Evolutionary conservation across 148 eudicot genomes (phyloP).

Genomic region (Chenopodium suecicum): DNA sequence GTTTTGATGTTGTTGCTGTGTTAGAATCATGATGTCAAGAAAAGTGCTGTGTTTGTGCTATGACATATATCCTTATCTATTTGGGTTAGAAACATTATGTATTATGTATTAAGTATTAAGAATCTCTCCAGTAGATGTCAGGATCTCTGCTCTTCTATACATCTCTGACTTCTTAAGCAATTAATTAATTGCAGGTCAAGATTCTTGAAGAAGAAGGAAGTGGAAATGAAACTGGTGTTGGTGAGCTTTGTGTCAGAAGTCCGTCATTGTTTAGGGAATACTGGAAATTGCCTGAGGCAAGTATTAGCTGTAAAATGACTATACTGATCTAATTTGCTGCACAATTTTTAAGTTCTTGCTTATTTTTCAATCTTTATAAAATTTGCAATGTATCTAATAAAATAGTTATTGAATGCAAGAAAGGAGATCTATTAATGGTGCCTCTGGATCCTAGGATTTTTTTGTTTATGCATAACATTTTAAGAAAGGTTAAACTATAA

Average conservation of each 20-base stretch:
- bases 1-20: background rate
- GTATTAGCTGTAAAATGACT: background rate
- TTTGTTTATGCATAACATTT: too few relatives aligned
- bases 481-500: background rate
- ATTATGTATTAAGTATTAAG: background rate
- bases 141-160: slow-evolving; percentile 1
- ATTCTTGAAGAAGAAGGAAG: slow-evolving; percentile 65
- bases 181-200: slow-evolving; percentile 55
- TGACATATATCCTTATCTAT: background rate
- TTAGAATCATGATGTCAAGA: background rate
- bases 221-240: slow-evolving; percentile 53
- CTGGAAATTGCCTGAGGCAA: slow-evolving; percentile 92
- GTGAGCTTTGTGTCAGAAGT: slow-evolving; percentile 92
- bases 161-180: background rate
- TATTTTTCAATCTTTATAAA: background rate
- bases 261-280: slow-evolving; percentile 94
- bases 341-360: background rate
- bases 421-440: background rate
- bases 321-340: background rate
- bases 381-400: background rate
- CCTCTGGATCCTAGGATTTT: background rate
- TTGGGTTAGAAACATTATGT: background rate
- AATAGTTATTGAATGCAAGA: background rate
- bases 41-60: background rate
- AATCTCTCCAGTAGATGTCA: background rate